Base-by-base conservation (phyloP, 2,329 filamentous ascomycete species). In the Setomelanomma holmii region DNA sequence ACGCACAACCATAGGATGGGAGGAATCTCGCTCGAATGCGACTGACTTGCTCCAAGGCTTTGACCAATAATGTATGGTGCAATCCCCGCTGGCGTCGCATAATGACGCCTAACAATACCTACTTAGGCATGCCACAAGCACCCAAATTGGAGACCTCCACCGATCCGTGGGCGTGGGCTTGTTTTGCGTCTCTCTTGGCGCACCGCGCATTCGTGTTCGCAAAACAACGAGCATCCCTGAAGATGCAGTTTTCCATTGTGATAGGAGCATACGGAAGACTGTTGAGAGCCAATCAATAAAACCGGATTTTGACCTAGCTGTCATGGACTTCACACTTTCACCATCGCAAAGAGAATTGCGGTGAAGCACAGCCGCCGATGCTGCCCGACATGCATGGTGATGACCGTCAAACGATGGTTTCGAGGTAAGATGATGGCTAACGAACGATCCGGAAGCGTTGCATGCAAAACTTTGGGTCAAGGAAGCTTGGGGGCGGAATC, bases 201-300 rank as follows among this genome's bases (percentile, higher is more conserved):
- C 14, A 4, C 27, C 14, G 27, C 27, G 14, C 27, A 8, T 10
- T 30, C 27, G 27, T 30, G 27, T 8, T 30, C 27, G n/a, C n/a
- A n/a, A n/a, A n/a, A n/a, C n/a, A n/a, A n/a, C n/a, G 14, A 30
- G 27, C 27, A 30, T 30, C 27, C 27, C 27, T 30, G 27, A 30
- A 30, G 10, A 3, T 14, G 10, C 10, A 30, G 27, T 30, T 14
- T 14, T 3, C 27, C 27, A 8, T 10, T 2, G 10, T 30, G 27
- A 30, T 30, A 30, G 27, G 27, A 14, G 27, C 27, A 30, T 30
- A 14, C 27, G 14, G 14, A 8, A 30, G 27, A 30, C n/a, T 40
- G 44, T 46, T 46, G 44, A 40, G 35, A 30, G 36, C 44, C 20
- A 27, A 24, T 21, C 33, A 45, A 45, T 39, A 45, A 14, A 35